Percentiles rank a stretch among this genome's conserved stretches.
phyloP scores from a whole-genome alignment of 2,329 filamentous ascomycete genomes.

The Calonectria honghensis region DNA sequence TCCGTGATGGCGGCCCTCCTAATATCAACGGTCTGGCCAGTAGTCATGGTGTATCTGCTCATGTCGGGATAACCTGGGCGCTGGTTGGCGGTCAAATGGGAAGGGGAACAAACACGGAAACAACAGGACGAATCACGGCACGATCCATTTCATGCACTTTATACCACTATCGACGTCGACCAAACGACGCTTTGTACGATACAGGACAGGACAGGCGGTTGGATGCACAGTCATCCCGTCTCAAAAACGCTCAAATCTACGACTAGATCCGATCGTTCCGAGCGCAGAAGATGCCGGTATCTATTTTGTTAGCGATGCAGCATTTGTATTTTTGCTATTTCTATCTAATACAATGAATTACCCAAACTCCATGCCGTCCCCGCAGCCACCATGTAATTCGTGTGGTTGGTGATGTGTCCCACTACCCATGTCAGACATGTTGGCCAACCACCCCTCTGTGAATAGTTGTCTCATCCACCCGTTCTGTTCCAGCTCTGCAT shows the following conservation, averaged over 20 bases:
- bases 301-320: conserved; percentile 24
- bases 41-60: conserved; percentile 60
- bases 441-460: neutral
- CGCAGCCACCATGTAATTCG: neutral
- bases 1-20: conserved; percentile 58
- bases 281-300: conserved; percentile 4
- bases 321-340: conserved; percentile 13
- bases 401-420: neutral
- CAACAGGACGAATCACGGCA: conserved; percentile 19
- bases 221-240: conserved; percentile 8
- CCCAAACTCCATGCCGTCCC: conserved; percentile 4
- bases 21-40: conserved; percentile 61
- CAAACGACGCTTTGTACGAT: neutral
- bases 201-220: neutral
- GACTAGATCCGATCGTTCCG: conserved; percentile 6
- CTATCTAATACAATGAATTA: conserved; percentile 25
- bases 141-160: conserved; percentile 1
- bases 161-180: neutral
- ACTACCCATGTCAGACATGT: neutral
- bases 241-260: conserved; percentile 9
- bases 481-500: neutral
- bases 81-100: neutral
- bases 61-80: conserved; percentile 42
- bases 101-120: neutral
- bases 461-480: neutral